Percentiles rank a stretch among this genome's conserved stretches.
Conservation (phyloP, 176 grass and related monocot genomes). For the Chrysopogon serrulatus region DNA sequence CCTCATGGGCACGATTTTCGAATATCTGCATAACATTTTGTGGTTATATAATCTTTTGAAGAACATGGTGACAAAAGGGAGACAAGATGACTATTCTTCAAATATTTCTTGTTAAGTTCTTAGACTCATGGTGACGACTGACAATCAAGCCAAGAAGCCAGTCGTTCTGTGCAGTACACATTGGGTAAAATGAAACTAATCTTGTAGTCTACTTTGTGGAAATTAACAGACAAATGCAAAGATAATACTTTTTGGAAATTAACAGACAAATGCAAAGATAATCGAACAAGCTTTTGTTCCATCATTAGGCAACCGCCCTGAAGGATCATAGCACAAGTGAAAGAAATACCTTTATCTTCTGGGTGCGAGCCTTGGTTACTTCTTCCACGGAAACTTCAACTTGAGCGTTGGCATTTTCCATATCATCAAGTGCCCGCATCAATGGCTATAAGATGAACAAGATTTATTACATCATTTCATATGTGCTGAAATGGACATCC, state of each 20-base stretch:
- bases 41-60: not conserved
- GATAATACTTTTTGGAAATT: not conserved
- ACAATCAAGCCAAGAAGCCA: not conserved
- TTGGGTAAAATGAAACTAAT: not conserved
- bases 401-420: constrained; percentile 92
- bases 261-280: constrained; percentile 5
- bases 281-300: not conserved
- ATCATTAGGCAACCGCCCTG: not conserved
- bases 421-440: constrained; percentile 94
- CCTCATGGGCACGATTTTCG: constrained; percentile 62
- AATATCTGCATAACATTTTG: constrained; percentile 41
- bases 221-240: constrained; percentile 3
- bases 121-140: not conserved
- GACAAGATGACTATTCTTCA: not conserved
- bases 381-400: constrained; percentile 95
- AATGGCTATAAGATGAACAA: constrained; percentile 49
- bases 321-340: not conserved
- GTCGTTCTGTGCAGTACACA: not conserved
- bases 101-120: not conserved
- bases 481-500: not conserved
- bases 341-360: constrained; percentile 86
- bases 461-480: not conserved
- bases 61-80: not conserved
- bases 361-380: constrained; percentile 86
- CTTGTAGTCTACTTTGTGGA: not conserved